Evolutionary conservation across 208 protist species (phyloP), one percentile per base, ranked within the genome.

Genomic region (Strigomonas galati): DNA sequence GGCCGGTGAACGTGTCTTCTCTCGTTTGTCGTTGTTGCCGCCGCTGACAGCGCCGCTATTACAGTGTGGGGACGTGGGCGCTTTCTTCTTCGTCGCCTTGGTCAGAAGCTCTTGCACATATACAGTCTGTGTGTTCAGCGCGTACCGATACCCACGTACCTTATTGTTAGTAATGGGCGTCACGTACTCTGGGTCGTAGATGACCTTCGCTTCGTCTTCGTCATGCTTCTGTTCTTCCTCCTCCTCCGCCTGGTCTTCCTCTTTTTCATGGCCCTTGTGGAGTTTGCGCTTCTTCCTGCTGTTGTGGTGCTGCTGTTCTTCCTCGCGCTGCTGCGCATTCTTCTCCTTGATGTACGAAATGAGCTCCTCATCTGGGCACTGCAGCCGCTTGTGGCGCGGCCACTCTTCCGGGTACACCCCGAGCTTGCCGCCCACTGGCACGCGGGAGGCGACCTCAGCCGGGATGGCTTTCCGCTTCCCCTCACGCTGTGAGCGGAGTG

Each of bases 311-410:
- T n/a, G n/a, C n/a, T n/a, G n/a, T n/a, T n/a, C n/a, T n/a, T n/a
- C n/a, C n/a, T n/a, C n/a, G n/a, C n/a, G 35, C 35, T 40, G 35
- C 7, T 40, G 7, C 35, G 7, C 35, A 10, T 10, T 40, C 35
- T 40, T 40, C 35, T 40, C 35, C 35, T 40, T 40, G 32, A 68
- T 79, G 17, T 82, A 40, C 58, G 71, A 66, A 14, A 74, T 75
- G 28, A 95, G 76, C 12, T 64, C 83, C 0, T 62, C 60, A 70
- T 94, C 87, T 6, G 87, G 87, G 69, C 90, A 96, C 40, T 71
- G 57, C n/a, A 96, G 35, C 37, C 62, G 61, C 21, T 76, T 83
- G 43, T 91, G 76, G 19, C 53, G 74, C n/a, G 81, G 83, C 77
- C 82, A 93, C 66, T 79, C 85, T 27, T 61, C 66, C 26, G 70